phyloP scores from a whole-genome alignment of 2,329 filamentous ascomycete species.

The Hypoxylon sp. region DNA sequence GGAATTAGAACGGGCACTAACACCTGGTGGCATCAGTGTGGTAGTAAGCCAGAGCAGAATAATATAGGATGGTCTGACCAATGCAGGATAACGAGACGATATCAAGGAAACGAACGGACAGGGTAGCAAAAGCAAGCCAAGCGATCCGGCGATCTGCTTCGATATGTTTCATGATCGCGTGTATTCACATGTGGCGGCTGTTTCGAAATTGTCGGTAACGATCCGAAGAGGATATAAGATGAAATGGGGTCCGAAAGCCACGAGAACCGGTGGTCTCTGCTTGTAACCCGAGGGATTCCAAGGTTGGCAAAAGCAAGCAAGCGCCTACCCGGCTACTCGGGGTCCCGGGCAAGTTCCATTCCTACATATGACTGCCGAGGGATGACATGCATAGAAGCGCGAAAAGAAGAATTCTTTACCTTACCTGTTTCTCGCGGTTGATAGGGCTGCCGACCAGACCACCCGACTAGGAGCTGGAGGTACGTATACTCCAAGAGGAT shows the following conservation, averaged over 20 bases:
- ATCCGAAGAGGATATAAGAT: conserved; percentile 33
- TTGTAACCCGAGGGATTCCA: conserved; percentile 10
- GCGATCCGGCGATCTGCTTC: conserved; percentile 22
- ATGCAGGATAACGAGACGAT: conserved; percentile 17
- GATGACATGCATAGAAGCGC: conserved; percentile 42
- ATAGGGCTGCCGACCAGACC: conserved; percentile 6
- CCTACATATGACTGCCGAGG: conserved; percentile 30
- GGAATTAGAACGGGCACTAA: conserved; percentile 35
- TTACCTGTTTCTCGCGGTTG: conserved; percentile 7
- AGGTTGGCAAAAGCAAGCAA: conserved; percentile 5
- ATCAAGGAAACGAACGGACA: conserved; percentile 7
- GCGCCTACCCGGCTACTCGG: conserved; percentile 22
- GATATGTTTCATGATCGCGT: conserved; percentile 42
- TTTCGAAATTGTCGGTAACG: conserved; percentile 39
- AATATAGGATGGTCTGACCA: conserved; percentile 23
- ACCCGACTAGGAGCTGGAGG: conserved; percentile 8
- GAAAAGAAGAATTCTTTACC: conserved; percentile 31
- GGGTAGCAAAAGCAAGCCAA: conserved; percentile 17
- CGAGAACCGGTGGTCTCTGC: conserved; percentile 37
- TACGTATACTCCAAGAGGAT: conserved; percentile 14
- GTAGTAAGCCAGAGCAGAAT: conserved; percentile 32
- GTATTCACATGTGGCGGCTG: conserved; percentile 38
- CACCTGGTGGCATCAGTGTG: conserved; percentile 19
- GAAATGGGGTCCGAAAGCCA: conserved; percentile 38
- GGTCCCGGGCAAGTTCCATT: conserved; percentile 29